Evolutionary conservation across 495 filamentous ascomycete genomes (phyloP), one percentile per base, ranked within the genome.

Genomic region (Barbatosphaeria neglecta): DNA sequence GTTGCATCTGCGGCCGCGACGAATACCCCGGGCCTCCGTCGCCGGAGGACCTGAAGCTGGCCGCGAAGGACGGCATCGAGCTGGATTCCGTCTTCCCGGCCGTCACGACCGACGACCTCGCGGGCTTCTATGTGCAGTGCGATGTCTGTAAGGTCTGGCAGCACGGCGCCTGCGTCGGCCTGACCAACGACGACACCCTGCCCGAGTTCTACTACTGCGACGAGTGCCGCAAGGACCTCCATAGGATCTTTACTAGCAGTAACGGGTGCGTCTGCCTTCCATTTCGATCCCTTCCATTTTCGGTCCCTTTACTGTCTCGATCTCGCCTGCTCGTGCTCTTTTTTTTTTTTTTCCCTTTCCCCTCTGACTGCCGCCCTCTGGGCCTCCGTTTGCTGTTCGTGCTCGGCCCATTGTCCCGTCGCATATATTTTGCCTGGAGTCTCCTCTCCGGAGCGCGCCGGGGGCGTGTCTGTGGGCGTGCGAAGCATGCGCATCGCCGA

Each of bases 171-270:
- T 99, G 92, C 66, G 93, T 99, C 43, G 92, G 92, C 31, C 95
- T 99, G 53, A 89, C 88, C 74, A 87, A 94, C 50, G 87, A 90
- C 61, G 82, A 84, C 45, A 81, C 81, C 61, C 90, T 83, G 59
- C 93, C 90, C 25, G 90, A 97, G 39, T 87, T 96, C 67, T 99
- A 99, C 71, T 97, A 87, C 60, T 99, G 92, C 65, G 92, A 99
- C 68, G 74, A 84, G 64, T 99, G 92, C 63, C 81, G 84, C 52
- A 84, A 85, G 61, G 90, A 95, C 57, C 74, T 95, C 44, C 92
- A 99, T 71, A 86, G 77, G 54, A 80, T 92, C 49, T 81, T 74
- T 48, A 80, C 69, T 24, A 86, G 85, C 46, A 66, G 78, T 55
- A 88, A 89, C 75, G 93, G 89, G 92, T 97, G 75, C 72, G 82